Base-by-base conservation (phyloP, 2,329 filamentous ascomycete genomes). In the Sarocladium kiliense region DNA sequence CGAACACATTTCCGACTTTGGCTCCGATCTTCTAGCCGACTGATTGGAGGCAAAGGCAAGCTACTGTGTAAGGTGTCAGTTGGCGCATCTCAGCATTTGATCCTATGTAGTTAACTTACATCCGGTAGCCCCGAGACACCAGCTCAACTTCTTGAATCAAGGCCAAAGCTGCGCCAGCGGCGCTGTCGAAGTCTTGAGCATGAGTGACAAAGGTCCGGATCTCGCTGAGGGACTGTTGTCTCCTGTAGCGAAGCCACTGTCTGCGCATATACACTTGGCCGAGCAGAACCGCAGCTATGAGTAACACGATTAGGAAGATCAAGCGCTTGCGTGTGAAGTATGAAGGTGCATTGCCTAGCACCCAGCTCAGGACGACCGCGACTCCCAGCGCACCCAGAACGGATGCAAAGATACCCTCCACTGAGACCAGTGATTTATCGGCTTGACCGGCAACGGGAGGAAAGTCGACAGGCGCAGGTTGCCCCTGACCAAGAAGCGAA, bases 141-240 rank as follows among this genome's bases (percentile, higher is more conserved):
- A 97, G 79, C 73, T 97, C 92, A n/a, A 97, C 91, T 71, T 97
- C 92, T 68, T 96, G 92, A 59, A 97, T 87, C 58, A 96, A 80
- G 36, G 88, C 85, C 55, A 96, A 77, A 2, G 89, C 88, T 30
- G 89, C 87, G 37, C 86, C 85, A 39, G 83, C 85, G 21, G 87
- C 86, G 39, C 86, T 83, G 70, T 97, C 91, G 62, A 95, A 91
- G 51, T 86, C 84, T 65, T 95, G 90, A 37, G 91, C 85, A 64
- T 84, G 86, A 47, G 82, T 77, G 45, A 94, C 85, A 60, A 96
- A 84, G 1, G 77, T 72, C 11, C 83, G 82, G 4, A 88, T 84
- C 59, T 86, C 84, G 32, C 83, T 77, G 36, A 96, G 77, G 0
- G 88, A 86, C 66, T 92, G 86, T 53, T 87, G 84, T 55, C 90